Percentiles rank a stretch among this genome's conserved stretches.
Evolutionary conservation across 179 eudicot species (phyloP).

Genomic region (Spergularia azorica): DNA sequence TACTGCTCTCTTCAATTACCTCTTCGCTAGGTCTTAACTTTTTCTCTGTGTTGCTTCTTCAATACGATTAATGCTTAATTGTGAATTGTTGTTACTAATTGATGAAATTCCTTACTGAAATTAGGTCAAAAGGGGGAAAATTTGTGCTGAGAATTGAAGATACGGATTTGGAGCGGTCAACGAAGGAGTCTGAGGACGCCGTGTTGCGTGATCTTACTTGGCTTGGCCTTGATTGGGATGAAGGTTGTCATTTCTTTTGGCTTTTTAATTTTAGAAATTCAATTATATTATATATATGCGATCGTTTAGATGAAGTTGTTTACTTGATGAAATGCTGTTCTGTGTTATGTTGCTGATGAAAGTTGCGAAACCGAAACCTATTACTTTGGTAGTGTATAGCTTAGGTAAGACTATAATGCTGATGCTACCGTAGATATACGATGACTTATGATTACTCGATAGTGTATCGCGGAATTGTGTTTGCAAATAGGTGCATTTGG

Average conservation of each 20-base stretch:
- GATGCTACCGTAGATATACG: neutral
- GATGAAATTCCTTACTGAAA: no score
- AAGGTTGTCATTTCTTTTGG: slow-evolving; percentile 43
- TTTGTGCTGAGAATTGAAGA: slow-evolving; percentile 92
- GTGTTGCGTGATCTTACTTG: slow-evolving; percentile 81
- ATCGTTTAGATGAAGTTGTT: no score
- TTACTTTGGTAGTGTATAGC: neutral
- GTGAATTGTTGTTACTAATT: neutral
- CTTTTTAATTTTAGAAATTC: no score
- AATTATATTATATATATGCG: no score
- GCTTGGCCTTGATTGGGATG: slow-evolving; percentile 99
- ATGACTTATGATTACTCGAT: no score
- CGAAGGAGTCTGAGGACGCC: slow-evolving; percentile 89
- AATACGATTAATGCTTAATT: neutral
- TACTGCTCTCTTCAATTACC: slow-evolving; percentile 90
- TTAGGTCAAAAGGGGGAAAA: slow-evolving; percentile 86
- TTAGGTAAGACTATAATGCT: neutral
- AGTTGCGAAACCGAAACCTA: neutral
- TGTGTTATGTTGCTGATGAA: neutral
- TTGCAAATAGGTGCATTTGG: no score
- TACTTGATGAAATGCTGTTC: no score
- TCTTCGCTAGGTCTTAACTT: slow-evolving; percentile 70
- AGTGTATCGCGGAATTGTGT: no score
- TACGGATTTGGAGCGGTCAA: slow-evolving; percentile 91
- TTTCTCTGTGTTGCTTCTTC: neutral